Base-by-base conservation (phyloP, 2,329 filamentous ascomycete species). In the Alternaria alternata region DNA sequence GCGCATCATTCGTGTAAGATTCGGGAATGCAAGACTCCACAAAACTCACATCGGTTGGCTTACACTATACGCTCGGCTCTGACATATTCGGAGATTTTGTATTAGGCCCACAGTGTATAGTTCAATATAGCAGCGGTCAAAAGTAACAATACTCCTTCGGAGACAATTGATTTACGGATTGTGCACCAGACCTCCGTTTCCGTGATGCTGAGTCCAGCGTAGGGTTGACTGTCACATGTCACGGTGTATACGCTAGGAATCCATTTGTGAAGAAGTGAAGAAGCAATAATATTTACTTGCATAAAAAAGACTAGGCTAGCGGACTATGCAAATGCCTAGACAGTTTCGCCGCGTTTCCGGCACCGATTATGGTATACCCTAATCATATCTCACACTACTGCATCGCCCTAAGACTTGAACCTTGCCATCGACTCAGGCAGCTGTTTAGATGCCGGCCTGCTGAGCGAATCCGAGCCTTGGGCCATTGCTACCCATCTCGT, bases 401-500 rank as follows among this genome's bases (percentile, higher is more conserved):
- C 14, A 42, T 24, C 11, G 22, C 20, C 20, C 11, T 16, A 16
- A 42, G 11, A 16, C 3, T 4, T 24, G 6, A 14, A 16, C 12
- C 39, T 14, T 22, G 36, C 36, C n/a, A n/a, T 42, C 46, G 24
- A 3, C 18, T 32, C 7, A 12, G 20, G n/a, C 8, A 30, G 22
- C 22, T 43, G 28, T 39, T 60, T 66, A 73, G 2, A 74, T 54
- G 52, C 70, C 70, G 18, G 71, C 70, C 70, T 81, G 80, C 65
- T 76, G 73, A 8, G 81, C 82, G 58, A 83, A 82, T 6, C 82
- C 81, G 30, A 84, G 69, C 38, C 81, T 68, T 16, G 81, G 80
- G 3, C 73, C 71, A 22, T 51, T 54, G 41, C 67, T 68, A n/a
- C 59, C 49, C 59, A 70, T 65, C 28, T 77, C 77, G 67, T 78